These are phyloP conservation scores for Magnolia changhungtana DNA, from an alignment of 164 flowering plant genomes.

Conservation along the genomic window DNA sequence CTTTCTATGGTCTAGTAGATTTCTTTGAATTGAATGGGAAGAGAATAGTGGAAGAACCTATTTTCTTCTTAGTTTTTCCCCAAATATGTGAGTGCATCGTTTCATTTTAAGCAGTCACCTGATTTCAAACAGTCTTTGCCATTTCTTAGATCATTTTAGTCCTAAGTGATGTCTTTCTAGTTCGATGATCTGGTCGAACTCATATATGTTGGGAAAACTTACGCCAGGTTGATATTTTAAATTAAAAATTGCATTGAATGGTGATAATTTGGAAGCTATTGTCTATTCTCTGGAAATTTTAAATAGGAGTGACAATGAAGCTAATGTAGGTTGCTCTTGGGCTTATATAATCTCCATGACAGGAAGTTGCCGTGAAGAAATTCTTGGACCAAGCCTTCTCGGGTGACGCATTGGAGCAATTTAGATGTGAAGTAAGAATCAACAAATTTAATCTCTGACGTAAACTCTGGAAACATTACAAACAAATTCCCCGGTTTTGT, in stretches of 20 bases:
- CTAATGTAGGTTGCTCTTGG: neutral
- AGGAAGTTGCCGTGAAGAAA: conserved; percentile 99
- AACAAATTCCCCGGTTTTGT: neutral
- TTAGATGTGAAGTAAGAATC: conserved; percentile 78
- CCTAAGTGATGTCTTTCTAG: neutral
- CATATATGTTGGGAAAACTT: neutral
- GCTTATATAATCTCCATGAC: conserved; percentile 17
- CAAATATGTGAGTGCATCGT: too few relatives aligned
- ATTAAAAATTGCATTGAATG: neutral
- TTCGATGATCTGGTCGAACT: neutral
- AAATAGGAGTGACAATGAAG: neutral
- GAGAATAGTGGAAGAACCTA: too few relatives aligned
- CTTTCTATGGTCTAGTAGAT: too few relatives aligned
- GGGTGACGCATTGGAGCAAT: conserved; percentile 83
- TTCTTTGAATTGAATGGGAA: too few relatives aligned
- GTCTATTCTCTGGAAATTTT: neutral
- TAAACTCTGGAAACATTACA: neutral
- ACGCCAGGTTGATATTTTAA: neutral
- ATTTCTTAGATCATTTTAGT: neutral
- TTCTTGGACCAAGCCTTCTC: conserved; percentile 88
- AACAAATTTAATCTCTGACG: neutral
- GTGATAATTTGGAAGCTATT: neutral
- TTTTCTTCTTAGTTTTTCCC: too few relatives aligned
- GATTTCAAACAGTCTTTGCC: neutral
- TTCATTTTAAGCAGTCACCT: too few relatives aligned